Evolutionary conservation across 1,139 yeast species (phyloP).

Genomic region (Yamadazyma buinensis): DNA sequence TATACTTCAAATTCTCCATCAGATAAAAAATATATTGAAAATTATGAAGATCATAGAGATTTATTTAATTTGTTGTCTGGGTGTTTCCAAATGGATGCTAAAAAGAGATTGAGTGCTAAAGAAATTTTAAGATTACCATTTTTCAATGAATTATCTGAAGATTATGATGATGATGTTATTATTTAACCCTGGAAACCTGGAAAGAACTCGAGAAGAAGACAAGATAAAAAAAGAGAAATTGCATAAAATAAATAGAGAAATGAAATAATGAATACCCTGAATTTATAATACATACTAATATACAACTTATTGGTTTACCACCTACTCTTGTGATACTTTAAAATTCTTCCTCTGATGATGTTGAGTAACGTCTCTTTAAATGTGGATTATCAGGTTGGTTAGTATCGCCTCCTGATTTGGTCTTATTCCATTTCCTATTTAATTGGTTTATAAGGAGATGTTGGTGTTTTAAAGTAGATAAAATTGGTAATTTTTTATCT

Average conservation of each 20-base stretch:
- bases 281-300: too few relatives aligned
- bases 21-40: constrained; percentile 18
- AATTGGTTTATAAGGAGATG: constrained; percentile 33
- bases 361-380: constrained; percentile 13
- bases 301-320: neutral
- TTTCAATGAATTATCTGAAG: constrained; percentile 37
- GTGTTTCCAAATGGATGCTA: constrained; percentile 56
- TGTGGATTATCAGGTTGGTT: constrained; percentile 1
- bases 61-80: constrained; percentile 52
- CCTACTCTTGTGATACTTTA: constrained; percentile 2
- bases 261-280: neutral
- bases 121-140: constrained; percentile 55
- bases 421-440: constrained; percentile 37
- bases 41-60: constrained; percentile 36
- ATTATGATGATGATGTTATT: constrained; percentile 37
- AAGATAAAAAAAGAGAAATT: too few relatives aligned
- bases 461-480: constrained; percentile 19
- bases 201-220: too few relatives aligned
- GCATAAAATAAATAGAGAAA: neutral
- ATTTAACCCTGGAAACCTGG: too few relatives aligned
- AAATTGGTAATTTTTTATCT: constrained; percentile 8
- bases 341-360: constrained; percentile 11
- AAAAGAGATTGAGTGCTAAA: constrained; percentile 51
- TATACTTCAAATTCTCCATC: constrained; percentile 9
- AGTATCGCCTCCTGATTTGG: constrained; percentile 6